Evolutionary conservation across 768 basidiomycete species (phyloP).

Genomic region (Russula sp.): DNA sequence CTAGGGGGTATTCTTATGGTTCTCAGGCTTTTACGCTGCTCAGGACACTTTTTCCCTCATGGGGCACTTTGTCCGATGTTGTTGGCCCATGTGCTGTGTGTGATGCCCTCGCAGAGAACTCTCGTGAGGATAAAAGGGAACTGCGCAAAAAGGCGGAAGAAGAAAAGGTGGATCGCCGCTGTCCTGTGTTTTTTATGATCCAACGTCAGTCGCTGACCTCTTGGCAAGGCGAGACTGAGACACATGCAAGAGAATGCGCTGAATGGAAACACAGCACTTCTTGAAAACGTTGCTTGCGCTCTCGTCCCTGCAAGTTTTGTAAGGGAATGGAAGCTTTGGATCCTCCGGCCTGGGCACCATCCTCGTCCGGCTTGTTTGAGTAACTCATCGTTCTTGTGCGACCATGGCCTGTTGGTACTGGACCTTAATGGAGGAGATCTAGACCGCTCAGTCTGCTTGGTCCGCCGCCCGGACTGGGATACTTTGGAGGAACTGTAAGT

Average conservation of each 20-base stretch:
- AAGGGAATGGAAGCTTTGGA: slow-evolving; percentile 65
- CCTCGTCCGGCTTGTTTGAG: slow-evolving; percentile 56
- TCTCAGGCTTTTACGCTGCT: slow-evolving; percentile 52
- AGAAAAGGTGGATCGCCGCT: slow-evolving; percentile 52
- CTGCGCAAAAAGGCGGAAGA: slow-evolving; percentile 62
- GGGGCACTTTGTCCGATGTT: slow-evolving; percentile 48
- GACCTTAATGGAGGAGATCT: slow-evolving; percentile 64
- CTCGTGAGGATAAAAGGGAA: slow-evolving; percentile 55
- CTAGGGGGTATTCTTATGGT: slow-evolving; percentile 5
- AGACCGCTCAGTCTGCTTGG: slow-evolving; percentile 47
- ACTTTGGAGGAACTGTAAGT: slow-evolving; percentile 51
- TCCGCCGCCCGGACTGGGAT: slow-evolving; percentile 61
- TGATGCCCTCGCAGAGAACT: slow-evolving; percentile 44
- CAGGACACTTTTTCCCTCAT: slow-evolving; percentile 51
- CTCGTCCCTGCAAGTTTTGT: slow-evolving; percentile 57
- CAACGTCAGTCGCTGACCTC: not conserved
- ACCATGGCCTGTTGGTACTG: slow-evolving; percentile 53
- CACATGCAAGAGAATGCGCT: slow-evolving; percentile 53
- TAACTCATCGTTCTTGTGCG: slow-evolving; percentile 57
- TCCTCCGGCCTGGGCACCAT: slow-evolving; percentile 45
- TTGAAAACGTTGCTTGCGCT: slow-evolving; percentile 46
- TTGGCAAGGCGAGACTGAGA: slow-evolving; percentile 49
- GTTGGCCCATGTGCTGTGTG: slow-evolving; percentile 58
- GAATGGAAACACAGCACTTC: slow-evolving; percentile 37
- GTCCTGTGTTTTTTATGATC: not conserved